phyloP scores from a whole-genome alignment of 352 stramenopile species.

The Globisporangium canariense region DNA sequence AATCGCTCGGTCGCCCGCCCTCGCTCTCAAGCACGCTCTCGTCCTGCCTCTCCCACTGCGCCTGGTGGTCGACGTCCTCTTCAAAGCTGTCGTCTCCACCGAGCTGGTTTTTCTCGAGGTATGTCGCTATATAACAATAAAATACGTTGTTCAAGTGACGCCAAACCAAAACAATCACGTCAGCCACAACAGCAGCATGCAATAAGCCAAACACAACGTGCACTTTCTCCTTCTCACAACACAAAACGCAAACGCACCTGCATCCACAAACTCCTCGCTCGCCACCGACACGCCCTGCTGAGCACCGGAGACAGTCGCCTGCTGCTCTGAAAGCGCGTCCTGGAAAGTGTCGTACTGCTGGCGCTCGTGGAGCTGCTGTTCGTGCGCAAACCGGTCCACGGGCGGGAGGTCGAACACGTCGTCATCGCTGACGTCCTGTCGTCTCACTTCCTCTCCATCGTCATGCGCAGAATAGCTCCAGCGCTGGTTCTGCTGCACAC shows the following conservation, averaged over 20 bases:
- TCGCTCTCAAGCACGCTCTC: slow-evolving; percentile 17
- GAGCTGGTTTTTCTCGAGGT: slow-evolving; percentile 45
- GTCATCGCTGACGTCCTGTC: slow-evolving; percentile 3
- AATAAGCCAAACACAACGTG: neutral
- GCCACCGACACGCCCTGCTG: slow-evolving; percentile 21
- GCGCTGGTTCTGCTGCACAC: neutral
- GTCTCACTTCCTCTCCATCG: neutral
- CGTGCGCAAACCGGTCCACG: slow-evolving; percentile 28
- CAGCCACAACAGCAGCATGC: neutral
- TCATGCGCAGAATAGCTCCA: slow-evolving; percentile 5
- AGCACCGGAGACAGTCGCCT: slow-evolving; percentile 9
- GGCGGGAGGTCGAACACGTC: slow-evolving; percentile 36
- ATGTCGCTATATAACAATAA: slow-evolving; percentile 26
- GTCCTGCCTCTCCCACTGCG: slow-evolving; percentile 30
- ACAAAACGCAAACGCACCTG: slow-evolving; percentile 32
- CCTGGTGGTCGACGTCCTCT: slow-evolving; percentile 24
- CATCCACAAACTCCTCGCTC: slow-evolving; percentile 71
- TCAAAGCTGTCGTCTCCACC: slow-evolving; percentile 44
- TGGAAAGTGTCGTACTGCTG: slow-evolving; percentile 8
- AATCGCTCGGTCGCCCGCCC: slow-evolving; percentile 49
- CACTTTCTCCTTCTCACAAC: slow-evolving; percentile 5
- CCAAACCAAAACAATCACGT: neutral
- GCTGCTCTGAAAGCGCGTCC: slow-evolving; percentile 1
- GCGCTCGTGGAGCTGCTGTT: neutral
- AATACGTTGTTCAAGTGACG: neutral